Conservation (phyloP, 2,329 filamentous ascomycete genomes). For the Cladorrhinum sp. region DNA sequence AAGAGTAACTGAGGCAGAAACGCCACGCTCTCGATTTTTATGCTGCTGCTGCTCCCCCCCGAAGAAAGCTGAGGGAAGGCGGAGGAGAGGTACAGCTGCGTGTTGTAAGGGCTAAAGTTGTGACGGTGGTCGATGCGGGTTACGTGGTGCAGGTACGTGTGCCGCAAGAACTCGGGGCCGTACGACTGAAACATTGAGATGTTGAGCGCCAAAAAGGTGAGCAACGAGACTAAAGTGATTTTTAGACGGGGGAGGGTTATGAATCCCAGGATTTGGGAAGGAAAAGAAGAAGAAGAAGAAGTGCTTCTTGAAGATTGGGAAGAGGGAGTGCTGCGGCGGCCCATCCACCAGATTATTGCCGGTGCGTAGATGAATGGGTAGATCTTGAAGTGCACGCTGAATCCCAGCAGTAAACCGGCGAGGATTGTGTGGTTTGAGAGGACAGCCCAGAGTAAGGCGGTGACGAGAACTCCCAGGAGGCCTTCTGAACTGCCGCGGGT, state of each 20-base stretch:
- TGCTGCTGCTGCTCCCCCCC: too few species aligned
- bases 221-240: constrained; percentile 62
- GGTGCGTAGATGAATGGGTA: constrained; percentile 96
- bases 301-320: too few species aligned
- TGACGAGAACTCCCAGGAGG: constrained; percentile 78
- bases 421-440: constrained; percentile 59
- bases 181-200: constrained; percentile 73
- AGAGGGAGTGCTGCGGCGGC: constrained; percentile 36
- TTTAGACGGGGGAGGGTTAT: constrained; percentile 53
- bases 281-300: too few species aligned
- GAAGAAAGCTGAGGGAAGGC: constrained; percentile 43
- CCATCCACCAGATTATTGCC: constrained; percentile 78
- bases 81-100: constrained; percentile 81
- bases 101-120: constrained; percentile 97
- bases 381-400: constrained; percentile 96
- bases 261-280: constrained; percentile 39
- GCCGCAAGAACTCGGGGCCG: constrained; percentile 74
- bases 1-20: constrained; percentile 86
- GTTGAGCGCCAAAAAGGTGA: constrained; percentile 73
- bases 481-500: constrained; percentile 94
- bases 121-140: constrained; percentile 93
- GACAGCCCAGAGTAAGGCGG: constrained; percentile 79
- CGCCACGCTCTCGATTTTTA: constrained; percentile 71
- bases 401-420: constrained; percentile 72
- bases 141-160: constrained; percentile 92